Evolutionary conservation across 1,284 basidiomycete genomes (phyloP).

Genomic region (Irpex sp.): DNA sequence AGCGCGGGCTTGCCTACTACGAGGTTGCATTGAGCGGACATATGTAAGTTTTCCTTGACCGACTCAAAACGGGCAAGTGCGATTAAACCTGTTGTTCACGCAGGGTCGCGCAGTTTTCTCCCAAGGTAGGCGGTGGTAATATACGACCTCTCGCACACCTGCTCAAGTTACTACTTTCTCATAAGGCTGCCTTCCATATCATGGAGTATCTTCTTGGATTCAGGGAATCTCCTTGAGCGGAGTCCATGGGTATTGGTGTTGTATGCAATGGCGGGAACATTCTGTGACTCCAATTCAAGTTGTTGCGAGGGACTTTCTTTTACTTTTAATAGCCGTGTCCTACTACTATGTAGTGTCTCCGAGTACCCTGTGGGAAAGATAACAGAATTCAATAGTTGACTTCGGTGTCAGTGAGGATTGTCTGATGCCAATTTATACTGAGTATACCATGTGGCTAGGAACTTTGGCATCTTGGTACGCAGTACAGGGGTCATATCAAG

Average conservation of each 20-base stretch:
- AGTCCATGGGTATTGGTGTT: background rate
- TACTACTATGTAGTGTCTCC: too few relatives aligned
- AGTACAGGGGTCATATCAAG: too few relatives aligned
- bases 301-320: too few relatives aligned
- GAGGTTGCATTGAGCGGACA: slow-evolving; percentile 68
- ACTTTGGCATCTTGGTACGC: too few relatives aligned
- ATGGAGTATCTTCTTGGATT: slow-evolving; percentile 71
- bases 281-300: too few relatives aligned
- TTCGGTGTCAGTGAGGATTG: too few relatives aligned
- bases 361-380: too few relatives aligned
- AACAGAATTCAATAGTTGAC: too few relatives aligned
- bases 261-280: too few relatives aligned
- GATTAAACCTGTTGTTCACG: background rate
- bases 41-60: slow-evolving; percentile 43
- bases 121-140: slow-evolving; percentile 40
- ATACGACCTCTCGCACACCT: background rate
- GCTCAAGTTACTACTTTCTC: background rate
- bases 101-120: slow-evolving; percentile 67
- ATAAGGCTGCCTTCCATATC: slow-evolving; percentile 61
- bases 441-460: too few relatives aligned
- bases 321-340: too few relatives aligned
- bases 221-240: slow-evolving; percentile 27
- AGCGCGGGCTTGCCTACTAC: slow-evolving; percentile 63
- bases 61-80: background rate
- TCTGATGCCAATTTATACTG: too few relatives aligned